Percentiles rank a stretch among this genome's conserved stretches.
phyloP scores from a whole-genome alignment of 164 flowering plant genomes.

The Stephania yunnanensis region DNA sequence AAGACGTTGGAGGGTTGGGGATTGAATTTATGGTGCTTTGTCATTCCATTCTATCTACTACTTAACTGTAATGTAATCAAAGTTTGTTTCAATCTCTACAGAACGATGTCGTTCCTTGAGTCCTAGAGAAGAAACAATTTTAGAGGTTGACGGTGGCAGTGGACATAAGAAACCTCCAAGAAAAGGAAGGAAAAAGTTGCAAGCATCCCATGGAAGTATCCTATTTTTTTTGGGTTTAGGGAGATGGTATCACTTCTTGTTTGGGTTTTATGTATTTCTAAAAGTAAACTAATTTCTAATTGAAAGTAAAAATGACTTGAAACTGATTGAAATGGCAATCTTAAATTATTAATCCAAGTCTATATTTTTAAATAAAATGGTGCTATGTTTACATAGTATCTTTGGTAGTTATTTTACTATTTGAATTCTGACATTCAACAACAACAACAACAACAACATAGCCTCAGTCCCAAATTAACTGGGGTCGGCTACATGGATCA shows the following conservation, averaged over 20 bases:
- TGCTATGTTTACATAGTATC: background rate
- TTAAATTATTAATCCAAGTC: background rate
- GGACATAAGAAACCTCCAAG: slow-evolving; percentile 60
- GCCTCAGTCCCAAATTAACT: no score
- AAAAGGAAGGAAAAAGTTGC: slow-evolving; percentile 59
- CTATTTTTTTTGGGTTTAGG: slow-evolving; percentile 15
- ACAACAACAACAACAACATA: no score
- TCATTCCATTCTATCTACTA: slow-evolving; percentile 1
- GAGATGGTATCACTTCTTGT: background rate
- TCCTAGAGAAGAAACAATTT: slow-evolving; percentile 28
- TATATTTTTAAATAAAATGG: background rate
- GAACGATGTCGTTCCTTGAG: slow-evolving; percentile 57
- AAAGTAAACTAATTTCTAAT: background rate
- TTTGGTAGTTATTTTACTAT: background rate
- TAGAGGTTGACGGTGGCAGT: slow-evolving; percentile 44
- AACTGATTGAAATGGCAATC: background rate
- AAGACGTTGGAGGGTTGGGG: background rate
- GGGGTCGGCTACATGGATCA: no score
- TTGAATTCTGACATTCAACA: background rate
- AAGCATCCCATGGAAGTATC: slow-evolving; percentile 48
- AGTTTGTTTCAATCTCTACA: slow-evolving; percentile 25
- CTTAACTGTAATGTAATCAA: background rate
- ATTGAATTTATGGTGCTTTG: background rate
- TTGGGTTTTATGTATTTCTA: background rate
- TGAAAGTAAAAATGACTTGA: background rate